A percentile compares a stretch with the other conserved stretches of the same genome.
Conservation (phyloP, 441 rosid species). For the Euphorbia celastroides region DNA sequence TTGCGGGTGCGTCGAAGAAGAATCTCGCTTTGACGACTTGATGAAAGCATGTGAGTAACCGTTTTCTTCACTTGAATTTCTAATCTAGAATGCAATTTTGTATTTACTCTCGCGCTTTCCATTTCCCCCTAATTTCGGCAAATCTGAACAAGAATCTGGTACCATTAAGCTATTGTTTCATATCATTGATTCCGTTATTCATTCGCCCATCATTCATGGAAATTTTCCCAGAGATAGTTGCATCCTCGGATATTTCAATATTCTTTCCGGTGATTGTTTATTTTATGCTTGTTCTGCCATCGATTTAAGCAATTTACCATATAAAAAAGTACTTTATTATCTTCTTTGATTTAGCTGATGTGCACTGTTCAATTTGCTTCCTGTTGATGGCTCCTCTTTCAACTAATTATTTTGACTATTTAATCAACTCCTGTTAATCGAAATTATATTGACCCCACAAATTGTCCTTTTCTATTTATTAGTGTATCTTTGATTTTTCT, state of each 20-base stretch:
- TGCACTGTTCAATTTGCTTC: too few species aligned
- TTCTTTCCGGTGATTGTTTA: too few species aligned
- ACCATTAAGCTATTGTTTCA: too few species aligned
- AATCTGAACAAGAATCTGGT: background rate
- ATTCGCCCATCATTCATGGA: background rate
- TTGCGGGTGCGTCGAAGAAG: slow-evolving; percentile 26
- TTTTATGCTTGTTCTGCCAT: background rate
- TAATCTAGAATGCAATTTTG: too few species aligned
- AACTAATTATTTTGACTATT: too few species aligned
- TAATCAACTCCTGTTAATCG: too few species aligned
- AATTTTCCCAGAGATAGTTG: background rate
- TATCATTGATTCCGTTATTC: background rate
- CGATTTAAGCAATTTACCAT: background rate
- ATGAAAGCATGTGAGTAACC: slow-evolving; percentile 37
- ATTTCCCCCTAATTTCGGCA: background rate
- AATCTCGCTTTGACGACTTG: slow-evolving; percentile 21
- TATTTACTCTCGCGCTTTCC: background rate
- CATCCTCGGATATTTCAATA: background rate
- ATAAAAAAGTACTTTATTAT: too few species aligned
- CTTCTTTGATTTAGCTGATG: too few species aligned
- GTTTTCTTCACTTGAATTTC: background rate
- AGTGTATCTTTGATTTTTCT: too few species aligned
- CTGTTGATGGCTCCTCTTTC: too few species aligned
- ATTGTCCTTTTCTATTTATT: too few species aligned
- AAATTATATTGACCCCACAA: too few species aligned